These are phyloP conservation scores for Trichoderma afroharzianum DNA, from an alignment of 2,329 filamentous ascomycete genomes.

Conservation along the genomic window DNA sequence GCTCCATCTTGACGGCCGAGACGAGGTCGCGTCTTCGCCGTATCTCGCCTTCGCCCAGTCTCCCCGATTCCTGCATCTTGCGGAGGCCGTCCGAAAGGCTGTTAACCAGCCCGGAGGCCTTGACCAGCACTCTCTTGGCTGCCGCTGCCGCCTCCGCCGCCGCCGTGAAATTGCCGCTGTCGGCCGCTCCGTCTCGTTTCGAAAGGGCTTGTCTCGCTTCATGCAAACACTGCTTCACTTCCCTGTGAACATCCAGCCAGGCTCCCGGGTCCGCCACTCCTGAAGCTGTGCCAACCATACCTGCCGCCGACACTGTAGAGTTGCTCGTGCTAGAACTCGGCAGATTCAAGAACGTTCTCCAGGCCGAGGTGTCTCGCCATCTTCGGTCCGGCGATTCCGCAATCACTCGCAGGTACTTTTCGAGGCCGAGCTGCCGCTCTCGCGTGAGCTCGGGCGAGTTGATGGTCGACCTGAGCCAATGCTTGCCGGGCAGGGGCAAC, in stretches of 20 bases:
- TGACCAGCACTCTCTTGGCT: constrained; percentile 71
- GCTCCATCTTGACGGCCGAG: constrained; percentile 65
- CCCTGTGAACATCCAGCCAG: constrained; percentile 73
- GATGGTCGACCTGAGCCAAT: constrained; percentile 73
- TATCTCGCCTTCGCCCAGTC: constrained; percentile 71
- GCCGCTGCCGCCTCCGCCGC: constrained; percentile 63
- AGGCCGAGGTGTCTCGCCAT: constrained; percentile 71
- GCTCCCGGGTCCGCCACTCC: constrained; percentile 58
- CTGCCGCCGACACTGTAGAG: constrained; percentile 46
- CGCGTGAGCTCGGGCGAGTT: constrained; percentile 67
- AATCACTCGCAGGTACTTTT: constrained; percentile 68
- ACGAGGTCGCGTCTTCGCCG: constrained; percentile 68
- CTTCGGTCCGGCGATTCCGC: constrained; percentile 68
- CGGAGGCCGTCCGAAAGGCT: constrained; percentile 64
- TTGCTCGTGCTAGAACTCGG: constrained; percentile 50
- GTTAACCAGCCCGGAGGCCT: constrained; percentile 60
- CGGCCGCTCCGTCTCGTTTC: constrained; percentile 54
- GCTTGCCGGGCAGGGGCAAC: constrained; percentile 64
- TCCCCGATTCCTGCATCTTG: constrained; percentile 49
- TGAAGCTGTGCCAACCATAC: constrained; percentile 38
- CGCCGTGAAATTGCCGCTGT: constrained; percentile 38
- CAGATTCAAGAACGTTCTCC: constrained; percentile 71
- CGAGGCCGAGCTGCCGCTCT: constrained; percentile 63
- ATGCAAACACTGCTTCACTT: constrained; percentile 61
- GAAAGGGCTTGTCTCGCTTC: constrained; percentile 70